Base-by-base conservation (phyloP, 1,284 basidiomycete genomes). In the Inonotus hispidus region DNA sequence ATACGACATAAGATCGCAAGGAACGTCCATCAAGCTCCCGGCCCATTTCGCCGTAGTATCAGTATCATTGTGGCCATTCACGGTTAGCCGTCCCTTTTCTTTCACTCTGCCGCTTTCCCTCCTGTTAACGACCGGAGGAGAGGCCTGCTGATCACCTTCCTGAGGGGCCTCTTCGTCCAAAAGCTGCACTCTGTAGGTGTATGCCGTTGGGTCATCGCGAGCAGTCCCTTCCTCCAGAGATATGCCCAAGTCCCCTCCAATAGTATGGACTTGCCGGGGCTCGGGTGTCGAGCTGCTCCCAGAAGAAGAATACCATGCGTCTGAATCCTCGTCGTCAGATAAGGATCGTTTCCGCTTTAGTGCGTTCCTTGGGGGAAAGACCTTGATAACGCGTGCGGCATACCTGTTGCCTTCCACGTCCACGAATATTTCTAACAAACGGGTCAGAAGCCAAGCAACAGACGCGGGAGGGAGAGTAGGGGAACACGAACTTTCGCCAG, bases 161-260 rank as follows among this genome's bases (percentile, higher is more conserved):
- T 68, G 67, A 1, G 65, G 63, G 7, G 61, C 84, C 68, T 89
- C 86, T 56, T 90, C 82, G 63, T 92, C 90, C 41, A 90, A 76
- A 50, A 99, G 82, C 68, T 93, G 88, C 19, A 96, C 87, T 71
- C 86, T 88, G 77, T 99, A 99, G 67, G 84, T 82, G 75, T 99
- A 99, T 57, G 84, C 78, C 52, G 80, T 75, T 0, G 95, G 92
- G 69, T 95, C 87, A 71, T 98, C 96, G 41, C 78, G 76, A 32
- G 78, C 73, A 59, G 81, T 81, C 1, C 90, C 88, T 46, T 93
- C 87, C 64, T 92, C 88, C 41, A 82, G 74, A 21, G 87, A 76
- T 56, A 90, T 74, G 66, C 86, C 87, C 63, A 99, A 82, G 76
- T 97, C 88, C 46, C 87, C 85, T 7, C 89, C 92, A 64, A 93